These are phyloP conservation scores for Ustulina deusta DNA, from an alignment of 2,329 filamentous ascomycete genomes.

Conservation along the genomic window DNA sequence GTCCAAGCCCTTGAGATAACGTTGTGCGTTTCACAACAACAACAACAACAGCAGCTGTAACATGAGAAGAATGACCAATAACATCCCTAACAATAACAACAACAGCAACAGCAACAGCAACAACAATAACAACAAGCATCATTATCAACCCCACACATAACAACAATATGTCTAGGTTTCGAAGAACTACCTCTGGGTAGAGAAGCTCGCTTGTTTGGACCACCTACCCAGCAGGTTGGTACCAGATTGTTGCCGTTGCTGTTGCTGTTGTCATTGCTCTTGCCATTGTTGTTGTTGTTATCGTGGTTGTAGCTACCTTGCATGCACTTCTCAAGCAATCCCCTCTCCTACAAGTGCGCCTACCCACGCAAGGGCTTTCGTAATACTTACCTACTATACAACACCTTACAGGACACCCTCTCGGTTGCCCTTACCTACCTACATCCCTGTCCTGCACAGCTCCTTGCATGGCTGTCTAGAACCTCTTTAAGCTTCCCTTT, in stretches of 20 bases:
- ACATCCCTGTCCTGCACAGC: neutral
- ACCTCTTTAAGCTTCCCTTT: neutral
- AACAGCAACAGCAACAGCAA: neutral
- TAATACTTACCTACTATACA: no score
- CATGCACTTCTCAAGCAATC: neutral
- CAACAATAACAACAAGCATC: neutral
- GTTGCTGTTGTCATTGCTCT: neutral
- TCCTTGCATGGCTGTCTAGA: neutral
- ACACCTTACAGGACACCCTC: neutral
- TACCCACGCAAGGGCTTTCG: no score
- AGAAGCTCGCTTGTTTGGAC: neutral
- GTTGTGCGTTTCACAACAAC: no score
- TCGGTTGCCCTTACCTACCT: conserved; percentile 14
- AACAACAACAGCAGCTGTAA: no score
- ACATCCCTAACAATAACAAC: neutral
- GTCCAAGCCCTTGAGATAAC: no score
- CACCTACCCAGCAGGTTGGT: neutral
- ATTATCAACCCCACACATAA: neutral
- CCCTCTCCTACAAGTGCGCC: neutral
- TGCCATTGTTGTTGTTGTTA: neutral
- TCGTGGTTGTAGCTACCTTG: no score
- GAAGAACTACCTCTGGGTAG: neutral
- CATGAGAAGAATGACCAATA: neutral
- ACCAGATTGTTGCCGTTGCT: neutral
- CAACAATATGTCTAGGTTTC: neutral